Conservation (phyloP, 495 filamentous ascomycete species). For the Xylona heveae region DNA sequence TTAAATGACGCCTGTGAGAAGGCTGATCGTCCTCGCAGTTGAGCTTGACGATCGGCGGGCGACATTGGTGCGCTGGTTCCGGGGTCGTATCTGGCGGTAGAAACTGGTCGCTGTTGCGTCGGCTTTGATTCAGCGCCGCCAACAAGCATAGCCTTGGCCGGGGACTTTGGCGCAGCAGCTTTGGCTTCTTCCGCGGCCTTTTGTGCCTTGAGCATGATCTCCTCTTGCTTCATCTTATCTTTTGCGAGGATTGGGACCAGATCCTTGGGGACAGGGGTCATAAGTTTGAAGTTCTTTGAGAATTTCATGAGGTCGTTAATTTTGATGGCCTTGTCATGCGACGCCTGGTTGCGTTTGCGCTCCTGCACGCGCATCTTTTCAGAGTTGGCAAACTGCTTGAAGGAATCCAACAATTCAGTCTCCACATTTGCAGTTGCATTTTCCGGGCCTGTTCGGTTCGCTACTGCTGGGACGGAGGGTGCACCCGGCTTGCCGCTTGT, state of each 20-base stretch:
- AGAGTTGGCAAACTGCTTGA: slow-evolving; percentile 58
- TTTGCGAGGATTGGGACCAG: slow-evolving; percentile 90
- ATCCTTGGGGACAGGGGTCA: slow-evolving; percentile 77
- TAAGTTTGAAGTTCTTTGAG: slow-evolving; percentile 77
- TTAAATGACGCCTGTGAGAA: neutral
- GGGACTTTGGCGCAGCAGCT: slow-evolving; percentile 10
- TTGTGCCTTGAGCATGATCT: slow-evolving; percentile 73
- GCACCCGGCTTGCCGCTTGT: too few species aligned
- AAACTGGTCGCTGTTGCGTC: slow-evolving; percentile 9
- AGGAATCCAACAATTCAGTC: slow-evolving; percentile 51
- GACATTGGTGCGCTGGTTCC: neutral
- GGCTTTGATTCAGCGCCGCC: slow-evolving; percentile 10
- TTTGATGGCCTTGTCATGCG: slow-evolving; percentile 67
- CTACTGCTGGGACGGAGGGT: too few species aligned
- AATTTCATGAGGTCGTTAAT: slow-evolving; percentile 91
- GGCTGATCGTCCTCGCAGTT: neutral
- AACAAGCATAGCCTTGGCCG: slow-evolving; percentile 11
- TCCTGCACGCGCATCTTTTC: slow-evolving; percentile 57
- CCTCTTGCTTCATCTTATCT: slow-evolving; percentile 74
- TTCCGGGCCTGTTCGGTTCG: slow-evolving; percentile 15
- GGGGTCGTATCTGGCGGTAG: slow-evolving; percentile 7
- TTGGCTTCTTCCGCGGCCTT: slow-evolving; percentile 35
- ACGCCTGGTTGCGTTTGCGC: slow-evolving; percentile 42
- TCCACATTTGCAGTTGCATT: slow-evolving; percentile 64
- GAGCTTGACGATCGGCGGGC: neutral